Percentiles rank a stretch among this genome's conserved stretches.
These are phyloP conservation scores for Cyberlindnera samutprakarnensis DNA, from an alignment of 805 yeast species.

Conservation along the genomic window DNA sequence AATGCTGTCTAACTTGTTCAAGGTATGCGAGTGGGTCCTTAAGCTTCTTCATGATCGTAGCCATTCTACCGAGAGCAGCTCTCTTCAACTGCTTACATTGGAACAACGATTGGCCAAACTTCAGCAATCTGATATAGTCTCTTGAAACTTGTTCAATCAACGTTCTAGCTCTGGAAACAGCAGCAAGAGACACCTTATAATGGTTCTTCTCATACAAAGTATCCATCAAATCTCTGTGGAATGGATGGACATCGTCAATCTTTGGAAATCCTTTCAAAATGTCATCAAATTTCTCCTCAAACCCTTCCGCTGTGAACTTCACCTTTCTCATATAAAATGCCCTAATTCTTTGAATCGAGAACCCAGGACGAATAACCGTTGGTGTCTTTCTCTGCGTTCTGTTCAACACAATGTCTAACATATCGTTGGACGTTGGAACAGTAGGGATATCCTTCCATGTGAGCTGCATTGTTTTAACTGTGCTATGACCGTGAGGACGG, in stretches of 20 bases:
- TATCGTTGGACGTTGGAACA: slow-evolving; percentile 85
- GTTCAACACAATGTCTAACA: slow-evolving; percentile 93
- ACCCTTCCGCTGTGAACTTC: slow-evolving; percentile 93
- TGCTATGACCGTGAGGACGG: too few species aligned
- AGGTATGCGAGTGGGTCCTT: slow-evolving; percentile 89
- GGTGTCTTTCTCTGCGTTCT: slow-evolving; percentile 99
- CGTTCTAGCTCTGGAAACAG: slow-evolving; percentile 88
- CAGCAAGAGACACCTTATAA: slow-evolving; percentile 93
- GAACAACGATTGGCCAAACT: slow-evolving; percentile 95
- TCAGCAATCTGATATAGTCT: slow-evolving; percentile 88
- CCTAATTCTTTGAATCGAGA: slow-evolving; percentile 91
- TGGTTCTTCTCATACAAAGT: slow-evolving; percentile 97
- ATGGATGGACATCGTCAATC: slow-evolving; percentile 95
- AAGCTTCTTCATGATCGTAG: slow-evolving; percentile 90
- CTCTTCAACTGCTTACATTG: slow-evolving; percentile 98
- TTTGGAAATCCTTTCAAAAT: slow-evolving; percentile 87
- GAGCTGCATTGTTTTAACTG: slow-evolving; percentile 92
- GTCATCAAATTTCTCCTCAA: slow-evolving; percentile 85
- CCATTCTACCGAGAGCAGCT: slow-evolving; percentile 99
- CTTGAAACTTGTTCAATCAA: slow-evolving; percentile 93
- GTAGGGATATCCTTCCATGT: slow-evolving; percentile 98
- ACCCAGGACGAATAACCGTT: slow-evolving; percentile 96
- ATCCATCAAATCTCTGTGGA: slow-evolving; percentile 97
- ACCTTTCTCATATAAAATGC: slow-evolving; percentile 98
- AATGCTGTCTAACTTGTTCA: slow-evolving; percentile 98